A percentile compares a stretch with the other conserved stretches of the same genome.
phyloP scores from a whole-genome alignment of 192 early-diverging fungal species.

The Pecoramyces ruminantium region DNA sequence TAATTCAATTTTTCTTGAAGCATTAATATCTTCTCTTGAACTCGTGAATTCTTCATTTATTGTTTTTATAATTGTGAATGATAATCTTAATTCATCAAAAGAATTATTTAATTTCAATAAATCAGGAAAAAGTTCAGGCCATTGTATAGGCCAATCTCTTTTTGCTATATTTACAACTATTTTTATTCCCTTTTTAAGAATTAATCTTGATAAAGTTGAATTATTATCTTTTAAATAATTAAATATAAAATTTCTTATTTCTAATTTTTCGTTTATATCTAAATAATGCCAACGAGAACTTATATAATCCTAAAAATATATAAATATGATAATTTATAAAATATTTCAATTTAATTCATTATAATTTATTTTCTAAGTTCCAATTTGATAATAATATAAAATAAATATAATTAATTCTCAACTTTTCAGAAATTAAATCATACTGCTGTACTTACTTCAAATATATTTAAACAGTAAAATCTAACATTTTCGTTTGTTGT shows the following conservation, averaged over 20 bases:
- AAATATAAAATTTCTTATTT: neutral
- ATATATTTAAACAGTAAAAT: neutral
- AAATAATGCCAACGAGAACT: neutral
- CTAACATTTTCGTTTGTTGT: neutral
- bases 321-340: neutral
- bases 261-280: neutral
- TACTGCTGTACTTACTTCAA: neutral
- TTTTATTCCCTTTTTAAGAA: neutral
- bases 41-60: neutral
- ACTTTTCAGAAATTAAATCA: too few species aligned
- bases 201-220: neutral
- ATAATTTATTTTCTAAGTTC: too few species aligned
- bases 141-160: neutral
- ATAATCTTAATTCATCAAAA: neutral
- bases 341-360: too few species aligned
- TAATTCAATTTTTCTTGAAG: neutral
- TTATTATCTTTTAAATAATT: neutral
- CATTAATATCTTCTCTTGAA: neutral
- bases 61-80: neutral
- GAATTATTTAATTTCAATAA: neutral
- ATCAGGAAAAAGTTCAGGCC: neutral
- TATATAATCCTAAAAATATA: neutral
- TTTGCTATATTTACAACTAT: neutral
- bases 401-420: too few species aligned
- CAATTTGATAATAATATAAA: too few species aligned